These are phyloP conservation scores for Penicillium verhagenii DNA, from an alignment of 495 filamentous ascomycete species.

Conservation along the genomic window DNA sequence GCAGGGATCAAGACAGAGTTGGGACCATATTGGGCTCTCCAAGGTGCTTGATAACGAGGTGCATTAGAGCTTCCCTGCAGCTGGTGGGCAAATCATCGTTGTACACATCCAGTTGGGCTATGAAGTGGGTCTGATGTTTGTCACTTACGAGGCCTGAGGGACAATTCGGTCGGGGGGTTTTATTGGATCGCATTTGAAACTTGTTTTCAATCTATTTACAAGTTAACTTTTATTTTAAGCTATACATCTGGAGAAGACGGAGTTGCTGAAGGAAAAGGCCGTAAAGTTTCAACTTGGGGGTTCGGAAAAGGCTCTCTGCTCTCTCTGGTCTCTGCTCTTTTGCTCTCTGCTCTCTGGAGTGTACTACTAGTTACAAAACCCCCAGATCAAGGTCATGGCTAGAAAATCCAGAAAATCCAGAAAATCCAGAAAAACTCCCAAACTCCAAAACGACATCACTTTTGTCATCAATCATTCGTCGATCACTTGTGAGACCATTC, in stretches of 20 bases:
- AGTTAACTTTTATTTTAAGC: too few species aligned
- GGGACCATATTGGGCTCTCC: not conserved
- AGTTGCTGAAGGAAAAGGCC: too few species aligned
- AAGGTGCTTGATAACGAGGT: too few species aligned
- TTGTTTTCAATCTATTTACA: not conserved
- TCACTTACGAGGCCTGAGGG: constrained; percentile 19
- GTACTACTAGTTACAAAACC: too few species aligned
- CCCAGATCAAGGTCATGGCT: too few species aligned
- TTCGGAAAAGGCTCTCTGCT: too few species aligned
- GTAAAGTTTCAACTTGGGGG: too few species aligned
- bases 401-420: too few species aligned
- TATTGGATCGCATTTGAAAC: too few species aligned
- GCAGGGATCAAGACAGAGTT: not conserved
- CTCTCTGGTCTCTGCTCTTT: too few species aligned
- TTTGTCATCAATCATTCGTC: constrained; percentile 31
- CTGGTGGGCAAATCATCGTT: constrained; percentile 37
- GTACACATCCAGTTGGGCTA: constrained; percentile 37
- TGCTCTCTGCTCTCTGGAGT: not conserved
- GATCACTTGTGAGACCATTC: constrained; percentile 36
- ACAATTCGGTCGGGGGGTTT: constrained; percentile 9
- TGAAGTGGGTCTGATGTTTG: constrained; percentile 24
- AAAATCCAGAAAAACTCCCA: constrained; percentile 11
- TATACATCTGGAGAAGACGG: too few species aligned
- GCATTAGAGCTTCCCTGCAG: constrained; percentile 25
- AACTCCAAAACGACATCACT: constrained; percentile 11